A percentile compares a stretch with the other conserved stretches of the same genome.
phyloP scores from a whole-genome alignment of 2,329 filamentous ascomycete species.

The Stemphylium vesicarium region DNA sequence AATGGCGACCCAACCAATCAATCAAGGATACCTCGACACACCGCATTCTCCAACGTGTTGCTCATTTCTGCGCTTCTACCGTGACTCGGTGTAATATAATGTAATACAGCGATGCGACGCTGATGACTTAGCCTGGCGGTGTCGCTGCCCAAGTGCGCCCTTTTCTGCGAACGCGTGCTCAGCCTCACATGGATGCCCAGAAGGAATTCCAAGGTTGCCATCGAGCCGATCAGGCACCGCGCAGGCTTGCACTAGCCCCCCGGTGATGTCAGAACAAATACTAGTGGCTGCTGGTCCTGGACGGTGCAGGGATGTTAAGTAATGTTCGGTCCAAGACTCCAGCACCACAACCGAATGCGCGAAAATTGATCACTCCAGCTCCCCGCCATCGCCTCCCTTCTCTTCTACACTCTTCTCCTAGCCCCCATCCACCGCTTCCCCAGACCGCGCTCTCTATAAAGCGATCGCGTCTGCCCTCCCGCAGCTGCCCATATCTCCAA shows the following conservation, averaged over 20 bases:
- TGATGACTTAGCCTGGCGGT: neutral
- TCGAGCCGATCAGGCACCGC: conserved; percentile 14
- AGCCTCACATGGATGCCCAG: conserved; percentile 7
- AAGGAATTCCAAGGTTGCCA: neutral
- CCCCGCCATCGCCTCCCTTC: conserved; percentile 21
- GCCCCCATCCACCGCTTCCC: conserved; percentile 14
- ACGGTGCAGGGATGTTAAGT: conserved; percentile 19
- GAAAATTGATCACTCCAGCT: conserved; percentile 33
- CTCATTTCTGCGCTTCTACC: neutral
- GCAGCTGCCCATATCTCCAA: conserved; percentile 11
- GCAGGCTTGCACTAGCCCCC: conserved; percentile 1
- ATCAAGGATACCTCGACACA: conserved; percentile 11
- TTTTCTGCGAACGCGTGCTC: conserved; percentile 12
- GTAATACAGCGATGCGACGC: neutral
- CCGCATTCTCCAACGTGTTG: neutral
- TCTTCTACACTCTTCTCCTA: conserved; percentile 12
- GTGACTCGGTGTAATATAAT: neutral
- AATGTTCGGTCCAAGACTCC: conserved; percentile 14
- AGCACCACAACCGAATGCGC: conserved; percentile 25
- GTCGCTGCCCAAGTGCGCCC: conserved; percentile 7
- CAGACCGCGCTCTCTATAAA: conserved; percentile 14
- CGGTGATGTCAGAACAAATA: conserved; percentile 13
- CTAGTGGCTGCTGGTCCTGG: conserved; percentile 15
- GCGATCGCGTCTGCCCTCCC: conserved; percentile 15
- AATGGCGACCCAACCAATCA: conserved; percentile 14